These are phyloP conservation scores for Globisporangium uncinulatum DNA, from an alignment of 352 stramenopile genomes.

Conservation along the genomic window DNA sequence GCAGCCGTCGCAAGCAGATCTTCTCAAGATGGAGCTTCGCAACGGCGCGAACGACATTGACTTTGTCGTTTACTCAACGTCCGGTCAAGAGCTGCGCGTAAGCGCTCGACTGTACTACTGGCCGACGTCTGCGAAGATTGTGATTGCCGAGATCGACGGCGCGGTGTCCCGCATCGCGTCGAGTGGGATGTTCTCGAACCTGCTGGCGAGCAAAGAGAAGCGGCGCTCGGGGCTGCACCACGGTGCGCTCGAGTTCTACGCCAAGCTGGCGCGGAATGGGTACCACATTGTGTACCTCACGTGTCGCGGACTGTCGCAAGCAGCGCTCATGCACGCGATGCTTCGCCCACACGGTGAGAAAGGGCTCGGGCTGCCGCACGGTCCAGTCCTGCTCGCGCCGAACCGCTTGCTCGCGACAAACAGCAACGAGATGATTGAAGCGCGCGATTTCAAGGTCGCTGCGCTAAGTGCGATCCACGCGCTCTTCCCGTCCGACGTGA, in stretches of 20 bases:
- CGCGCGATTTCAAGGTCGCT: conserved; percentile 59
- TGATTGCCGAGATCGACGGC: conserved; percentile 81
- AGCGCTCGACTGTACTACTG: conserved; percentile 66
- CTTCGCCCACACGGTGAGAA: conserved; percentile 10
- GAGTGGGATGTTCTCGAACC: conserved; percentile 21
- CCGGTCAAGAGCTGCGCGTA: conserved; percentile 28
- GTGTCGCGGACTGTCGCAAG: conserved; percentile 47
- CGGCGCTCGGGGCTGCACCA: conserved; percentile 39
- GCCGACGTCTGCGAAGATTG: conserved; percentile 62
- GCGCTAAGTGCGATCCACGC: conserved; percentile 54
- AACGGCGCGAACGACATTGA: conserved; percentile 66
- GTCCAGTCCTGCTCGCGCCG: conserved; percentile 64
- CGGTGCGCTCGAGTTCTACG: conserved; percentile 73
- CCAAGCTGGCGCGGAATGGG: conserved; percentile 54
- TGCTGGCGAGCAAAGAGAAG: conserved; percentile 42
- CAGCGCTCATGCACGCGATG: conserved; percentile 36
- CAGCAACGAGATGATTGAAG: conserved; percentile 36
- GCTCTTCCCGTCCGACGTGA: conserved; percentile 71
- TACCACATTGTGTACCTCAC: conserved; percentile 84
- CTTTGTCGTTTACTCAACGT: conserved; percentile 39
- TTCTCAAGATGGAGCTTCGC: conserved; percentile 49
- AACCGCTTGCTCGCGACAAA: conserved; percentile 45
- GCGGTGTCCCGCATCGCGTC: conserved; percentile 48
- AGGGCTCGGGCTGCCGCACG: conserved; percentile 45
- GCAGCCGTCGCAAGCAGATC: conserved; percentile 46